Base-by-base conservation (phyloP, 495 filamentous ascomycete genomes). In the Halenospora varia region DNA sequence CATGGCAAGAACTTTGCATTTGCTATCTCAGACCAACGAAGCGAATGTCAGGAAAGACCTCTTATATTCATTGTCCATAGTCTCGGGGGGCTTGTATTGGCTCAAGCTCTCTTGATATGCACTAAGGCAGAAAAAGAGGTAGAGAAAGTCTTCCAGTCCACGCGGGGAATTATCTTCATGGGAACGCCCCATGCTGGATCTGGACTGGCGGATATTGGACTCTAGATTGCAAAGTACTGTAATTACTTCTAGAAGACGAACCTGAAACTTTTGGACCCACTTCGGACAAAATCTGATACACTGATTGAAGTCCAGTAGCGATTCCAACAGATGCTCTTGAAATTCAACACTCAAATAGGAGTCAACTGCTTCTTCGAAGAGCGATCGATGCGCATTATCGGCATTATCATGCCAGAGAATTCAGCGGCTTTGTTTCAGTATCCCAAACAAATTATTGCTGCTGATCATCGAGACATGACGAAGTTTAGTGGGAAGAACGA, bases 141-240 rank as follows among this genome's bases (percentile, higher is more conserved):
- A 2, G 55, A 65, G n/a, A 59, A 47, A 9, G 62, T 77, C 11
- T 65, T 68, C 20, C 29, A 51, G 8, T 67, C 19, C 10, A 70
- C 68, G 6, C 58, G 61, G 9, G 71, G 70, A 15, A 66, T 78
- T 22, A 51, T 66, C 15, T 77, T 77, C 54, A 65, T 77, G 13
- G 70, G 73, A 2, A 73, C 72, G 20, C 73, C 74, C 2, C 74
- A 78, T 55, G 59, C 51, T 26, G 72, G 71, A 1, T 10, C 71
- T 66, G 18, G 15, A 54, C 20, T 75, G 68, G 69, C 47, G 8
- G 1, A 17, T 18, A 24, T 26, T 25, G 6, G 52, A 39, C 46
- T 40, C 48, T 6, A 53, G 44, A 2, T 61, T 40, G 70, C 65
- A 25, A 49, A 54, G 44, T 22, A 18, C 6, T 17, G 50, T 1